These are phyloP conservation scores for Elaphomyces granulatus DNA, from an alignment of 495 filamentous ascomycete species.

Conservation along the genomic window DNA sequence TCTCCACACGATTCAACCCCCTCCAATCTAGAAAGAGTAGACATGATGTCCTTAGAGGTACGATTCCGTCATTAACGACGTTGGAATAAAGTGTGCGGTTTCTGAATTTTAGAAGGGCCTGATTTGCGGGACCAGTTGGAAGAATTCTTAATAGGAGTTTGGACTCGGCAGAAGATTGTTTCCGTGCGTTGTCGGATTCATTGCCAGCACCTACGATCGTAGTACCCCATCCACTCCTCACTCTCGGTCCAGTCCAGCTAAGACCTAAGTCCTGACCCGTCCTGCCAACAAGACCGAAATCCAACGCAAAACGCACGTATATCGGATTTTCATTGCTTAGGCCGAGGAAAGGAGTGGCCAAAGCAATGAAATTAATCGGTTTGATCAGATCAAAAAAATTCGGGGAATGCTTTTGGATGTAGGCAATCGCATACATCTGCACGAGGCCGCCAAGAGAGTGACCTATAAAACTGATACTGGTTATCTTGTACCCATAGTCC, in stretches of 20 bases:
- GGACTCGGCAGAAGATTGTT: slow-evolving; percentile 54
- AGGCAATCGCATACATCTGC: slow-evolving; percentile 92
- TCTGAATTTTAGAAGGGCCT: slow-evolving; percentile 69
- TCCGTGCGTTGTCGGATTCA: slow-evolving; percentile 47
- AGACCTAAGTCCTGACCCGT: slow-evolving; percentile 91
- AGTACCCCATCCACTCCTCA: slow-evolving; percentile 75
- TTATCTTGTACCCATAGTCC: slow-evolving; percentile 65
- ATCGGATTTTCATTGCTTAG: slow-evolving; percentile 95
- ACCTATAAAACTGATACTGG: slow-evolving; percentile 89
- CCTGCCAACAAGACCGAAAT: slow-evolving; percentile 86
- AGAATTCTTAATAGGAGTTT: slow-evolving; percentile 86
- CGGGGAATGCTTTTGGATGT: slow-evolving; percentile 92
- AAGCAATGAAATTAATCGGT: slow-evolving; percentile 85
- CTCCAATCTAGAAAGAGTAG: slow-evolving; percentile 96
- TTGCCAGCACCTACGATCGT: slow-evolving; percentile 66
- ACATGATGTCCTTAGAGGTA: slow-evolving; percentile 87
- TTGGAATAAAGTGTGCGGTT: slow-evolving; percentile 94
- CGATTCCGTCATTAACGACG: slow-evolving; percentile 96
- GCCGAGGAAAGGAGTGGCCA: slow-evolving; percentile 82
- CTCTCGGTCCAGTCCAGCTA: slow-evolving; percentile 81
- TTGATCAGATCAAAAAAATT: slow-evolving; percentile 76
- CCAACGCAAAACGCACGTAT: slow-evolving; percentile 92
- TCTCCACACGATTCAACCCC: slow-evolving; percentile 82
- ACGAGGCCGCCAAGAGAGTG: slow-evolving; percentile 87
- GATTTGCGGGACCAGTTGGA: slow-evolving; percentile 84